A percentile compares a stretch with the other conserved stretches of the same genome.
Conservation (phyloP, 768 basidiomycete genomes). For the Cubamyces sp. region DNA sequence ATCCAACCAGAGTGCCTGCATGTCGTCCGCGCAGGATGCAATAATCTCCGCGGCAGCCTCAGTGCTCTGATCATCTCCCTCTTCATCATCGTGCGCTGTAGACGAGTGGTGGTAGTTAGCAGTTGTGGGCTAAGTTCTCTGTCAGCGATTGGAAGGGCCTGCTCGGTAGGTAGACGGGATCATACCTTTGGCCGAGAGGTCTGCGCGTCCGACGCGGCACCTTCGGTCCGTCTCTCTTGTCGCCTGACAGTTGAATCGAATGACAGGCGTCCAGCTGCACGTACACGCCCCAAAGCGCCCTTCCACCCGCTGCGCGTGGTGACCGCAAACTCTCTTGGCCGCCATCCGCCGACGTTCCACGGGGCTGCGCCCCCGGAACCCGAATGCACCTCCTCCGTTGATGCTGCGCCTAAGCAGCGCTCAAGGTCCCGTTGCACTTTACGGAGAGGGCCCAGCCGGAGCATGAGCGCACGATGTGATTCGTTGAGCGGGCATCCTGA, state of each 20-base stretch:
- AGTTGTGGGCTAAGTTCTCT: not conserved
- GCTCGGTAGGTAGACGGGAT: not conserved
- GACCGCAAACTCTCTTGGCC: slow-evolving; percentile 32
- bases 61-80: slow-evolving; percentile 34
- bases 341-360: slow-evolving; percentile 18
- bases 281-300: slow-evolving; percentile 28
- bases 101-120: not conserved
- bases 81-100: not conserved
- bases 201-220: slow-evolving; percentile 5
- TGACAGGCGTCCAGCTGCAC: slow-evolving; percentile 13
- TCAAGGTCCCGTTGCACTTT: slow-evolving; percentile 64
- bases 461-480: slow-evolving; percentile 57
- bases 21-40: slow-evolving; percentile 61
- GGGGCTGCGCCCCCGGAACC: slow-evolving; percentile 18
- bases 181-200: slow-evolving; percentile 1
- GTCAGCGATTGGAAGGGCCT: no score
- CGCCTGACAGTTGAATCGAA: slow-evolving; percentile 17
- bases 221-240: slow-evolving; percentile 13
- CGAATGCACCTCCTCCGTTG: slow-evolving; percentile 43
- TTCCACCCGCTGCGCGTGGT: slow-evolving; percentile 35
- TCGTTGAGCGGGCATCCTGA: slow-evolving; percentile 48
- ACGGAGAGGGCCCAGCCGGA: slow-evolving; percentile 57
- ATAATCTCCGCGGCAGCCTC: slow-evolving; percentile 63
- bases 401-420: slow-evolving; percentile 57
- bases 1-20: slow-evolving; percentile 70